These are phyloP conservation scores for Acacia pycnantha DNA, from an alignment of 331 rosid genomes.

Conservation along the genomic window DNA sequence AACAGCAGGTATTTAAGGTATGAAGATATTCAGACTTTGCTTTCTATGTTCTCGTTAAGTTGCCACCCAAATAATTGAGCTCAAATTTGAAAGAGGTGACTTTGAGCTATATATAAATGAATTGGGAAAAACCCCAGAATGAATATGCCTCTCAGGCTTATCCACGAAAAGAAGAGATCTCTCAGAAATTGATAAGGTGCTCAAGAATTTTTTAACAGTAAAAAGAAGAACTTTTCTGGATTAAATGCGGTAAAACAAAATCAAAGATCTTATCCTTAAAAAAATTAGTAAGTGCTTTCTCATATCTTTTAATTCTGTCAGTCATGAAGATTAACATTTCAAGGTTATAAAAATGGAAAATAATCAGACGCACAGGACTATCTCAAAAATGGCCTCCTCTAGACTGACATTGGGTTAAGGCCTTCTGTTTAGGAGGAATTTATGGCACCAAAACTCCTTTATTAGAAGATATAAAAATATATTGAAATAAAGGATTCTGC, in stretches of 20 bases:
- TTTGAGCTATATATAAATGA: too few relatives aligned
- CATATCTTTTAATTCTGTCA: not conserved
- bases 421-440: not conserved
- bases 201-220: not conserved
- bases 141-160: not conserved
- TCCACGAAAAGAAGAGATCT: not conserved
- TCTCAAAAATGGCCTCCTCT: not conserved
- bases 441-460: not conserved
- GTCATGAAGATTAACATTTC: conserved; percentile 1
- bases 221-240: not conserved
- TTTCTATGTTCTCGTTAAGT: too few relatives aligned
- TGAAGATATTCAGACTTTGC: too few relatives aligned
- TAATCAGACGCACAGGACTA: not conserved
- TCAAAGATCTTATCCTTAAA: not conserved
- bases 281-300: not conserved
- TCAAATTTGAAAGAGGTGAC: too few relatives aligned
- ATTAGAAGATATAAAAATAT: not conserved
- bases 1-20: too few relatives aligned
- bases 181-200: not conserved
- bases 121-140: too few relatives aligned
- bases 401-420: not conserved
- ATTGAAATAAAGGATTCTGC: conserved; percentile 21
- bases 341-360: not conserved
- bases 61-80: too few relatives aligned
- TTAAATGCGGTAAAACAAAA: not conserved